A percentile compares a stretch with the other conserved stretches of the same genome.
Conservation (phyloP, 257 asterid species). For the Henckelia pumila region DNA sequence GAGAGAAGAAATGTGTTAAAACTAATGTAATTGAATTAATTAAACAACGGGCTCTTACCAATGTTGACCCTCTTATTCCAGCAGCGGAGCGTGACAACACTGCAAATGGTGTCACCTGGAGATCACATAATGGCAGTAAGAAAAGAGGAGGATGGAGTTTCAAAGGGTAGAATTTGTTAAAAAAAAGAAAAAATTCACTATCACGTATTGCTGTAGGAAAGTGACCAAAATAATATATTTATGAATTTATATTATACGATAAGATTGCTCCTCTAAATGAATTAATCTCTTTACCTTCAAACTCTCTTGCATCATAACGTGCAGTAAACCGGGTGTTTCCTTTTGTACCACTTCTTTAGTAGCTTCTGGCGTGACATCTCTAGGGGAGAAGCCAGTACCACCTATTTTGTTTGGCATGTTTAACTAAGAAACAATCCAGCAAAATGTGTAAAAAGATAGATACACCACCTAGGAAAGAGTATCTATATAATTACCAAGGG, state of each 20-base stretch:
- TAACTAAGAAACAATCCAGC: conserved; percentile 2
- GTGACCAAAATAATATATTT: background rate
- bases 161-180: no score
- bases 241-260: no score
- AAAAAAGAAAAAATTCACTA: no score
- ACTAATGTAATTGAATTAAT: background rate
- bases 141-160: background rate
- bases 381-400: conserved; percentile 94
- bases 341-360: conserved; percentile 76
- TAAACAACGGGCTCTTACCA: conserved; percentile 4
- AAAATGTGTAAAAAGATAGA: conserved; percentile 15
- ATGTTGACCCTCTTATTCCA: conserved; percentile 94
- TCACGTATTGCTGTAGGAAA: background rate
- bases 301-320: conserved; percentile 95
- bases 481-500: conserved; percentile 59
- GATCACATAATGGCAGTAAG: conserved; percentile 21
- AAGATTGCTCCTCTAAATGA: background rate
- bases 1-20: background rate
- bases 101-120: conserved; percentile 92
- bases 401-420: conserved; percentile 41
- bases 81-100: conserved; percentile 94
- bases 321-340: conserved; percentile 89
- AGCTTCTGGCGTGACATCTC: conserved; percentile 98
- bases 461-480: conserved; percentile 15
- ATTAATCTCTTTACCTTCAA: conserved; percentile 55